Evolutionary conservation across 176 grass and related monocot genomes (phyloP).

Genomic region (Lolium multiflorum): DNA sequence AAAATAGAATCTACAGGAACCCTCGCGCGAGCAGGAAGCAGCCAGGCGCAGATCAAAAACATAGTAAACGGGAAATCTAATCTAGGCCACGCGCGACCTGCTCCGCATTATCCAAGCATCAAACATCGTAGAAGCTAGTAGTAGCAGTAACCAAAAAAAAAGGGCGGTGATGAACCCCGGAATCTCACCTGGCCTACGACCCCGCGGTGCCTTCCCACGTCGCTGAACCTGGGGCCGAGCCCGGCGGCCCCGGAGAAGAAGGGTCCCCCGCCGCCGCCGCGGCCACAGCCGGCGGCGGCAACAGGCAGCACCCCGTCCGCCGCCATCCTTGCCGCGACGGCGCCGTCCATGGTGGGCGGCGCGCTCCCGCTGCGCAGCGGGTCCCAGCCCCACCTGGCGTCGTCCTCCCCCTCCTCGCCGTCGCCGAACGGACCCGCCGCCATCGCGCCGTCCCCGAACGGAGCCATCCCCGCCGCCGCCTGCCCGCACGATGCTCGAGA

Average conservation of each 20-base stretch:
- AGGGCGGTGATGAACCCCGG: too few relatives aligned
- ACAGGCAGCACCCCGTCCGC: conserved; percentile 19
- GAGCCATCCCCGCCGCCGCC: background rate
- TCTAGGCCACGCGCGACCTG: too few relatives aligned
- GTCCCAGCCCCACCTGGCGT: conserved; percentile 15
- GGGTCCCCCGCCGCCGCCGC: conserved; percentile 19
- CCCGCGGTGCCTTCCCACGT: too few relatives aligned
- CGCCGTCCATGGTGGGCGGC: conserved; percentile 81
- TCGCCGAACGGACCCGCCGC: background rate
- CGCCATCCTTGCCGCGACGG: background rate
- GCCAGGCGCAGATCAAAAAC: background rate
- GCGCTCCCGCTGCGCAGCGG: conserved; percentile 74
- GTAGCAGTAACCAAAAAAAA: too few relatives aligned
- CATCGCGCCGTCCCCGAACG: background rate
- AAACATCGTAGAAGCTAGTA: too few relatives aligned
- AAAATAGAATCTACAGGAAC: too few relatives aligned
- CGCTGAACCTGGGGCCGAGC: too few relatives aligned
- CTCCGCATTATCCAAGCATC: too few relatives aligned
- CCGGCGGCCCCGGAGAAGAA: conserved; percentile 40
- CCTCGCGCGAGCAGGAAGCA: background rate
- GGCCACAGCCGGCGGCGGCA: background rate
- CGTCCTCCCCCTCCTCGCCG: background rate
- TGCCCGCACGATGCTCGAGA: background rate
- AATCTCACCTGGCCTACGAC: too few relatives aligned
- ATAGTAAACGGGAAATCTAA: background rate